Base-by-base conservation (phyloP, 331 rosid species). In the Erythrophleum ivorense region DNA sequence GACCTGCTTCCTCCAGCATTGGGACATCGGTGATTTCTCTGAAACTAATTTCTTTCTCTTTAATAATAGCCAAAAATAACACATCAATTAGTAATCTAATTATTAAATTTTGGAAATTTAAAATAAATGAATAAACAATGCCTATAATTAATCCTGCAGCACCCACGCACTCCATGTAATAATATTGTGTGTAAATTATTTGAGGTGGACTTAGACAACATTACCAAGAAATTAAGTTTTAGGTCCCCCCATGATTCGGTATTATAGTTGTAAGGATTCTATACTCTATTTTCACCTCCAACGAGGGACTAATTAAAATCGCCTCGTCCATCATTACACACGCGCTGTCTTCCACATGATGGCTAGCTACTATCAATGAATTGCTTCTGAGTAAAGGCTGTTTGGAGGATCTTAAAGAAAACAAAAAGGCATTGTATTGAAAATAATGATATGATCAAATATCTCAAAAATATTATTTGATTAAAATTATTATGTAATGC, bases 11-110 rank as follows among this genome's bases (percentile, higher is more conserved):
- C 34, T 78, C 88, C 5, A 76, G 34, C 89, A 86, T 77, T 73
- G 91, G 49, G 53, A 78, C 71, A 72, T 85, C 78, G 49, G 65
- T 57, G 86, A 67, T 72, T 36, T 90, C 97, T 77, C 97, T 92
- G 81, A 92, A 92, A 88, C 97, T 92, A 33, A 90, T 88, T 86
- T 92, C 94, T 77, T 86, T 90, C 14, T 84, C 97, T 89, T 80
- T 33, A 54, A 45, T 31, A 43, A 54, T 66, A 52, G 18, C 52
- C 33, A 80, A 83, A 55, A 29, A 19, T 4, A 12, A n/a, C 31
- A 12, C 29, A 40, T 66, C 24, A 66, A 15, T 49, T 5, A 33
- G 53, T 0, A 69, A 49, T 57, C 7, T 66, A 65, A 10, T 4
- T 36, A 21, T 43, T 45, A 16, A 41, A 38, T 33, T 19, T 43